These are phyloP conservation scores for Musa beccarii DNA, from an alignment of 176 grass and related monocot species.

Conservation along the genomic window DNA sequence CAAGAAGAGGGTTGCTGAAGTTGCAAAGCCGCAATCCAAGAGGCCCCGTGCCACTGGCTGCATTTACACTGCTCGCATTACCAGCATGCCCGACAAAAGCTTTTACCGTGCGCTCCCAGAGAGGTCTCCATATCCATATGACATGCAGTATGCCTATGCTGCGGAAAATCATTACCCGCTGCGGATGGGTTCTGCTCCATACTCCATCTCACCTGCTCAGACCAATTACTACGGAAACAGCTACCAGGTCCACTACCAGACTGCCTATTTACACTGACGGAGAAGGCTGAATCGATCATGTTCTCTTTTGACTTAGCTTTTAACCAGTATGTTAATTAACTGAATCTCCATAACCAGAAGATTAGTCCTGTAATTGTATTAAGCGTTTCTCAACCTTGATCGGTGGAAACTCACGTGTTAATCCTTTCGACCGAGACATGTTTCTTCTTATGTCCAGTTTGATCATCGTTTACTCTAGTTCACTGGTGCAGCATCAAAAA, in stretches of 20 bases:
- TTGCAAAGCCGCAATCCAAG: conserved; percentile 85
- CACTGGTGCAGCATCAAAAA: neutral
- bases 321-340: conserved; percentile 15
- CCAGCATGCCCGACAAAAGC: conserved; percentile 42
- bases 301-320: conserved; percentile 43
- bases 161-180: conserved; percentile 50
- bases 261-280: conserved; percentile 69
- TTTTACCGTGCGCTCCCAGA: conserved; percentile 27
- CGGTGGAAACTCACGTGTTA: neutral
- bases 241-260: conserved; percentile 72
- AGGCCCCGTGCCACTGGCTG: conserved; percentile 63
- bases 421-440: neutral
- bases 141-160: conserved; percentile 55
- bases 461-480: neutral
- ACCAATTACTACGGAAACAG: conserved; percentile 66
- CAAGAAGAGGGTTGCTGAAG: conserved; percentile 78
- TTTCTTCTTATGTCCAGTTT: conserved; percentile 2
- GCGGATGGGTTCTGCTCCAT: conserved; percentile 37
- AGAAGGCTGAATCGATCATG: conserved; percentile 20
- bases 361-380: neutral
- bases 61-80: conserved; percentile 37
- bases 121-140: conserved; percentile 53
- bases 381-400: neutral
- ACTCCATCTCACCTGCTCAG: conserved; percentile 50
- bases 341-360: neutral